Evolutionary conservation across 441 rosid genomes (phyloP), one percentile per base, ranked within the genome.

Genomic region (Isatis lusitanica): DNA sequence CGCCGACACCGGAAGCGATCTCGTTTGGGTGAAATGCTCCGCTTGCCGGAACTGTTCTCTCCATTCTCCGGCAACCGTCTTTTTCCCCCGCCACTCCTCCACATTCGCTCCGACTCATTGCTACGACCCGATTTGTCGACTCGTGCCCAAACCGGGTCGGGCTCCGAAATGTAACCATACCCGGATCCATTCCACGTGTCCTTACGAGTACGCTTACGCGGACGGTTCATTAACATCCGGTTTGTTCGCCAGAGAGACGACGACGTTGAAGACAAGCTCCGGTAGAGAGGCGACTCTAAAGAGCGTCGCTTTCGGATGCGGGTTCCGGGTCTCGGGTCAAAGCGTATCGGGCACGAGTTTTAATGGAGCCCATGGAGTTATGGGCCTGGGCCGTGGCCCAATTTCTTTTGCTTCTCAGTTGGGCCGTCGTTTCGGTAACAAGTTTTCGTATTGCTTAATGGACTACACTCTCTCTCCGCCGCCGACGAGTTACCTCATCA

Each of bases 1-100:
- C 38, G 93, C 88, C 1, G 95, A 93, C 43, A 93, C 95, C 7
- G 92, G 97, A 52, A 90, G 95, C 66, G 95, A 90, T 75, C 97
- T 93, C 48, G 76, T 88, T 39, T 90, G 98, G 98, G 87, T 88
- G 5, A 78, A 83, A 40, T 90, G 97, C 81, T 88, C 98, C 38
- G 84, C 95, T 47, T 93, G 95, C 63, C 77, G 70, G 16, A 77
- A 86, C 79, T 92, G 97, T 83, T 84, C 92, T 36, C 40, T 40
- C 36, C 87, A 80, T 39, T 61, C 81, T 8, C 88, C 88, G 28
- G 79, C 86, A 63, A 80, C 93, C 52, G 74, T 85, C 62, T 93
- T 89, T 76, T 82, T 88, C 62, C 79, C 95, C 4, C 97, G 97
- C 48, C 93, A 78, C 39, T 89, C 97, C 9, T 59, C 97, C 51